A percentile compares a stretch with the other conserved stretches of the same genome.
phyloP scores from a whole-genome alignment of 495 filamentous ascomycete genomes.

The Penicillium goetzii region DNA sequence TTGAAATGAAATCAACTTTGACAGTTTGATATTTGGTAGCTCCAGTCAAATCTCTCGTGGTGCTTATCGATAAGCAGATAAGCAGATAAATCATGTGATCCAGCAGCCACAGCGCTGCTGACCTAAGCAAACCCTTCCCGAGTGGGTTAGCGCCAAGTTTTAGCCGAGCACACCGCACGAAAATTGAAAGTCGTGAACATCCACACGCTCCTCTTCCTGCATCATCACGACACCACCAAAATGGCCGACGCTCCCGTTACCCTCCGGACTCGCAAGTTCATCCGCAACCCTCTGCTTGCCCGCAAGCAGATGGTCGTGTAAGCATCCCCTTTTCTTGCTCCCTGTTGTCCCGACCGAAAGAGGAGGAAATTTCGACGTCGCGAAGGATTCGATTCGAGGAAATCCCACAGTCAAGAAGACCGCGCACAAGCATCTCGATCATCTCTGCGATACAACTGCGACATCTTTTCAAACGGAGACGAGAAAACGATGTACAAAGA shows the following conservation, averaged over 20 bases:
- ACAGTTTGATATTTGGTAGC: background rate
- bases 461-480: background rate
- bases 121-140: conserved; percentile 10
- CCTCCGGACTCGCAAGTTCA: conserved; percentile 99
- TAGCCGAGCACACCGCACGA: conserved; percentile 53
- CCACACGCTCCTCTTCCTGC: conserved; percentile 30
- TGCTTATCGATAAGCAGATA: conserved; percentile 22
- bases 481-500: background rate
- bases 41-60: background rate
- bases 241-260: conserved; percentile 95
- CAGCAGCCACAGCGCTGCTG: conserved; percentile 3
- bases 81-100: background rate
- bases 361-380: conserved; percentile 25
- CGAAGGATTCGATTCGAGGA: conserved; percentile 9
- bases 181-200: conserved; percentile 45
- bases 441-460: background rate
- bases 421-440: background rate
- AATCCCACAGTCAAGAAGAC: background rate
- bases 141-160: conserved; percentile 34
- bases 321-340: conserved; percentile 43
- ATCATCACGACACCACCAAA: conserved; percentile 54
- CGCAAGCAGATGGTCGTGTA: conserved; percentile 99
- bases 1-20: background rate
- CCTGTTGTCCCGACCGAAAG: conserved; percentile 16
- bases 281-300: conserved; percentile 96